phyloP scores from a whole-genome alignment of 2,329 filamentous ascomycete species.

The Calonectria henricotiae region DNA sequence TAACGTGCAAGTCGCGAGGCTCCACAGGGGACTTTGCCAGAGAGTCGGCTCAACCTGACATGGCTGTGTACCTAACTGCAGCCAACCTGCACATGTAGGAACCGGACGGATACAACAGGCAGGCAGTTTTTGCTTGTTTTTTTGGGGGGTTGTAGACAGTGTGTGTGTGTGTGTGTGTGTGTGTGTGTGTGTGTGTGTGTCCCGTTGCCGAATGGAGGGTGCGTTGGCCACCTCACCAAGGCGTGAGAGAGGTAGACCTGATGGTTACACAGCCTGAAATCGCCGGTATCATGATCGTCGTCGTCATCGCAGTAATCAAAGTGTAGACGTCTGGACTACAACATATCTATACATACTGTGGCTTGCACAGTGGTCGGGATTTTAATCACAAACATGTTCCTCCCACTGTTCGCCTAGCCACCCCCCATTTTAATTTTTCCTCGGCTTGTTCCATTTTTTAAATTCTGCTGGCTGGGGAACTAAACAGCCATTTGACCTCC shows the following conservation, averaged over 20 bases:
- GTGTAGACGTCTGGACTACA: too few relatives aligned
- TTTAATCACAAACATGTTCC: neutral
- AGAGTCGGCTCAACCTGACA: conserved; percentile 3
- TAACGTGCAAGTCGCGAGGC: neutral
- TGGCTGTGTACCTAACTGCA: conserved; percentile 6
- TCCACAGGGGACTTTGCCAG: conserved; percentile 29
- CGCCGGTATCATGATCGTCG: conserved; percentile 19
- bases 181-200: neutral
- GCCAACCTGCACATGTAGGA: conserved; percentile 9
- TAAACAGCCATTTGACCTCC: conserved; percentile 29
- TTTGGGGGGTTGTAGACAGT: neutral
- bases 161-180: conserved; percentile 8
- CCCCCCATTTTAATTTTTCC: conserved; percentile 40
- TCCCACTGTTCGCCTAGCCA: conserved; percentile 7
- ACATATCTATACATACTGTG: too few relatives aligned
- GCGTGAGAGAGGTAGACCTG: neutral
- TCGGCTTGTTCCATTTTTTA: conserved; percentile 40
- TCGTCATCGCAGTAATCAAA: conserved; percentile 23
- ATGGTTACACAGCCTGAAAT: conserved; percentile 21
- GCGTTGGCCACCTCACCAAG: conserved; percentile 35
- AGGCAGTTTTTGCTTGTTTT: neutral
- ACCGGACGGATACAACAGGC: conserved; percentile 8
- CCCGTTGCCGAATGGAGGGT: conserved; percentile 25
- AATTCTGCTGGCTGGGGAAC: conserved; percentile 44
- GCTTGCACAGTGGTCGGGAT: neutral